Percentiles rank a stretch among this genome's conserved stretches.
These are phyloP conservation scores for Pleodorina starrii DNA, from an alignment of 139 green algal species.

Conservation along the genomic window DNA sequence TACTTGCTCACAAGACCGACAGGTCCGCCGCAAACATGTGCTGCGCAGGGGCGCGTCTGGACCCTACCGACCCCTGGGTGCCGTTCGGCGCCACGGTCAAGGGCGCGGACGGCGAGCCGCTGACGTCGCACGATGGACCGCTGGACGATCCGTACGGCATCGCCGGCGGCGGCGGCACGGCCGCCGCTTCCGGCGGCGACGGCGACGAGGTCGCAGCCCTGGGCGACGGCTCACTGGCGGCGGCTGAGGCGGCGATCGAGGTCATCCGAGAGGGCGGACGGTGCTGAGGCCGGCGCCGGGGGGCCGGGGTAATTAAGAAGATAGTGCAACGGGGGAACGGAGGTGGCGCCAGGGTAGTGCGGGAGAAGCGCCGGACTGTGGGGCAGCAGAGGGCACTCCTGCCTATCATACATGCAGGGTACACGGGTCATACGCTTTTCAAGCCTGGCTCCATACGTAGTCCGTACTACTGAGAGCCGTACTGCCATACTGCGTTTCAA, in stretches of 20 bases:
- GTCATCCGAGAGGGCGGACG: not conserved
- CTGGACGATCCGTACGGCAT: constrained; percentile 5
- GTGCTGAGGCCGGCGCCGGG: too few relatives aligned
- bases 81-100: constrained; percentile 20
- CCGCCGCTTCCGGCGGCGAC: not conserved
- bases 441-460: too few relatives aligned
- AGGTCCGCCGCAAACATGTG: not conserved
- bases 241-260: not conserved
- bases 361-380: too few relatives aligned
- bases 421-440: too few relatives aligned
- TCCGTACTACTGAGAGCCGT: too few relatives aligned
- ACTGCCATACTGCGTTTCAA: too few relatives aligned
- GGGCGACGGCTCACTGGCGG: not conserved
- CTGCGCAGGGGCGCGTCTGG: constrained; percentile 5
- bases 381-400: too few relatives aligned
- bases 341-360: too few relatives aligned
- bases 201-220: not conserved
- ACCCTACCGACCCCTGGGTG: not conserved
- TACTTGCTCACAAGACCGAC: too few relatives aligned
- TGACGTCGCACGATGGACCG: not conserved
- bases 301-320: too few relatives aligned
- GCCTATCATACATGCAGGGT: too few relatives aligned
- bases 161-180: not conserved
- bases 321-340: too few relatives aligned
- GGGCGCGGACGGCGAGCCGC: not conserved